Evolutionary conservation across 805 yeast genomes (phyloP), one percentile per base, ranked within the genome.

Genomic region (Ogataea naganishii): DNA sequence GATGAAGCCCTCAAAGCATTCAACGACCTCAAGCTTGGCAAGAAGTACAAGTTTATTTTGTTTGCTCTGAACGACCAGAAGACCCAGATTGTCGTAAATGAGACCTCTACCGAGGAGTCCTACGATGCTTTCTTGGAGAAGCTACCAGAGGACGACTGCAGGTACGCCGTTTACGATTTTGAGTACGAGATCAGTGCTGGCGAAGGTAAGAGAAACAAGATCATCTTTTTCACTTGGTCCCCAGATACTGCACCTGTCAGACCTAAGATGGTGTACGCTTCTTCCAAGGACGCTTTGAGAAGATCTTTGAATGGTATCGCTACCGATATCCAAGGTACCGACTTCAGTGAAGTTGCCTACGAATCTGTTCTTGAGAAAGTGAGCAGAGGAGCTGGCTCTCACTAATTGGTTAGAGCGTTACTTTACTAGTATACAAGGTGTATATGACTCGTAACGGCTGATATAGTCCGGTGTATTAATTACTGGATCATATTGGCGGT

Each of bases 211-310:
- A 82, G 74, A 57, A 63, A 69, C 53, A 76, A 76, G 69, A 72
- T 76, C 44, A 70, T 74, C 36, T 76, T 76, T 57, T 72, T 55
- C 68, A 82, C 92, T 44, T 92, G 98, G 98, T 78, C 96, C 39
- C 98, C 98, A 51, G 98, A 92, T 58, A 84, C 94, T 39, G 96
- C 97, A 32, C 85, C 92, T 39, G 78, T 92, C 51, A 81, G 94
- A 69, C 60, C 86, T 48, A 92, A 92, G 81, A 92, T 92, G 98
- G 82, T 89, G 40, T 89, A 88, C 68, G 97, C 98, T 27, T 76
- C 96, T n/a, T 88, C 97, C 37, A 86, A 86, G 66, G 97, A 88
- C 51, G 95, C 96, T 29, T 74, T 92, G 54, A 89, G 97, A 72
- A 85, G 95, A 66, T 89, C 98, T 34, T 71, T 92, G 55, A 89